Evolutionary conservation across 2,329 filamentous ascomycete species (phyloP), one percentile per base, ranked within the genome.

Genomic region (Magnaporthiopsis incrustans): DNA sequence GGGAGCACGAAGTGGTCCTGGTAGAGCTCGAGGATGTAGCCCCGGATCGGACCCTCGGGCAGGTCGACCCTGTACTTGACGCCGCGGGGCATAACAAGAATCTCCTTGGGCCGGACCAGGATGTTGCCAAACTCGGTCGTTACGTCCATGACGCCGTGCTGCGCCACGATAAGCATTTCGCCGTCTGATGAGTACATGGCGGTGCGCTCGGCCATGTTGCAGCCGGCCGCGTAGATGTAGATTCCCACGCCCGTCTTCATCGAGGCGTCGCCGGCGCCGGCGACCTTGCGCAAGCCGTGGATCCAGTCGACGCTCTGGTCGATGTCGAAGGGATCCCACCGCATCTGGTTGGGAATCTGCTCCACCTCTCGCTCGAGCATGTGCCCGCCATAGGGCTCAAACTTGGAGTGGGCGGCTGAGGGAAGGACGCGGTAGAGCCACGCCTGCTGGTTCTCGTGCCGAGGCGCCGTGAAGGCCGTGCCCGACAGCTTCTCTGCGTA

Each of bases 111-210:
- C 63, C 90, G 83, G n/a, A 93, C 86, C 58, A 91, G 82, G 7
- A 94, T 77, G 71, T 82, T 84, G 59, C 90, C 91, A 60, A 93
- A 79, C 74, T 94, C 90, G 1, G 90, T 94, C 70, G 88, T 85
- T 67, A 94, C 89, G 70, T 93, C 89, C 56, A 94, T 77, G 18
- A 82, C 81, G 2, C 90, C 90, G 67, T 90, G 84, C 72, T 94
- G 90, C 1, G 89, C 82, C 18, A 94, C 89, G 67, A 94, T 87
- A 64, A 93, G 76, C 69, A 91, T 84, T 73, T 94, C 90, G 15
- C 90, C 90, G 71, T 94, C 90, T 0, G 91, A 89, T 4, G 89
- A 93, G 80, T 94, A 96, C 74, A 93, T 96, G 0, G 91, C 91
- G 61, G 88, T 81, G 56, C 84, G 83, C n/a, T 81, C 77, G 61